Base-by-base conservation (phyloP, 371 early-diverging fungal genomes). In the Mortierella sp. region DNA sequence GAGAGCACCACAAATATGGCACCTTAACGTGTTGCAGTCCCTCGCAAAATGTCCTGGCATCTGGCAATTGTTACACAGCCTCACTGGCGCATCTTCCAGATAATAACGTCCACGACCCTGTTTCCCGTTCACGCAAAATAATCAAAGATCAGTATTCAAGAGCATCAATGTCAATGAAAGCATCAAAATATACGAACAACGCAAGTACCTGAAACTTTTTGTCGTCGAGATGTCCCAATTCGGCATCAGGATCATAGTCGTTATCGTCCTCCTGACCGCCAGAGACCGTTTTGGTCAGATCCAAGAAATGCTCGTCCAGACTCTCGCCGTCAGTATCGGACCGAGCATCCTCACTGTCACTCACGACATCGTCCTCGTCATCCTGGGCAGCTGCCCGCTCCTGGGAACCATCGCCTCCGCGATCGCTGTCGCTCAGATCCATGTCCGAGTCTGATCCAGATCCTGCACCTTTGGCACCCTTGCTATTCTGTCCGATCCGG, bases 121-220 rank as follows among this genome's bases (percentile, higher is more conserved):
- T 63, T 32, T 41, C 12, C 18, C n/a, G 38, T 11, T 5, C 27
- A 63, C 16, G 48, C 2, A 35, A 35, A 41, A 74, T 10, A 58
- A n/a, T 14, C 12, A 27, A 44, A 6, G 16, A 29, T n/a, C 54
- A 43, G 41, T 58, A 14, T 44, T 21, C 44, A 18, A 4, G 21
- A 2, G 4, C 21, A 35, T 18, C 32, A 65, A 65, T 4, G 18
- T 38, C 38, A 16, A 18, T 54, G 21, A 18, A 24, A 24, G 54
- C 8, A 24, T 7, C 24, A 54, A 54, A 24, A 16, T 32, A 32
- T 32, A 44, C 43, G 56, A 14, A 21, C 41, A 11, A 12, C 48
- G 49, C 29, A 43, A 58, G 29, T 79, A 82, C 86, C 77, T 79
- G 79, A 70, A 85, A 85, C 27, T 76, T 63, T n/a, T 79, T 72